A percentile compares a stretch with the other conserved stretches of the same genome.
These are phyloP conservation scores for Ceratobasidium sp. DNA, from an alignment of 1,284 basidiomycete genomes.

Conservation along the genomic window DNA sequence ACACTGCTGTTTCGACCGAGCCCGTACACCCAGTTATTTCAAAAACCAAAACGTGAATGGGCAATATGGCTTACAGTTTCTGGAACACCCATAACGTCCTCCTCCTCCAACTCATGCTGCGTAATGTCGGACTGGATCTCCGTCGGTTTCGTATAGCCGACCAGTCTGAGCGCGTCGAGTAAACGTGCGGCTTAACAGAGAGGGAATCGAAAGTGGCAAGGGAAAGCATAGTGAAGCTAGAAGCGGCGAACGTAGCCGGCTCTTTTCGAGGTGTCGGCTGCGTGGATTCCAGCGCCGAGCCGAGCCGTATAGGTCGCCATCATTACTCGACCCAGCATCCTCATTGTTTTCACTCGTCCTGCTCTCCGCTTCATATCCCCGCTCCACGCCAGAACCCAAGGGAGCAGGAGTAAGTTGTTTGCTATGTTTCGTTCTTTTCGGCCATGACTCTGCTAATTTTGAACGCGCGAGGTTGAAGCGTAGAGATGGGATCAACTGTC, in stretches of 20 bases:
- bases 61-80: constrained; percentile 69
- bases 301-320: no score
- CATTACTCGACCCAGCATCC: no score
- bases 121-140: constrained; percentile 93
- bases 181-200: constrained; percentile 93
- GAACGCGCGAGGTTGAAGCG: constrained; percentile 30
- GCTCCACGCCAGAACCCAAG: no score
- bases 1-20: constrained; percentile 86
- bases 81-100: constrained; percentile 98
- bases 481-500: neutral
- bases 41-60: neutral
- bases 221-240: constrained; percentile 32
- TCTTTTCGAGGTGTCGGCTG: neutral
- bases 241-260: neutral
- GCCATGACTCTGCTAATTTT: constrained; percentile 39
- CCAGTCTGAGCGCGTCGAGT: constrained; percentile 84
- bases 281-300: no score
- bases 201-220: constrained; percentile 67
- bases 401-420: no score
- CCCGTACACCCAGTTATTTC: neutral
- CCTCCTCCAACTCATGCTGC: constrained; percentile 89
- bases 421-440: constrained; percentile 18
- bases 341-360: no score
- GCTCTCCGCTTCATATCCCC: no score
- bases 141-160: constrained; percentile 91